Base-by-base conservation (phyloP, 352 stramenopile genomes). In the Phytophthora rubi region DNA sequence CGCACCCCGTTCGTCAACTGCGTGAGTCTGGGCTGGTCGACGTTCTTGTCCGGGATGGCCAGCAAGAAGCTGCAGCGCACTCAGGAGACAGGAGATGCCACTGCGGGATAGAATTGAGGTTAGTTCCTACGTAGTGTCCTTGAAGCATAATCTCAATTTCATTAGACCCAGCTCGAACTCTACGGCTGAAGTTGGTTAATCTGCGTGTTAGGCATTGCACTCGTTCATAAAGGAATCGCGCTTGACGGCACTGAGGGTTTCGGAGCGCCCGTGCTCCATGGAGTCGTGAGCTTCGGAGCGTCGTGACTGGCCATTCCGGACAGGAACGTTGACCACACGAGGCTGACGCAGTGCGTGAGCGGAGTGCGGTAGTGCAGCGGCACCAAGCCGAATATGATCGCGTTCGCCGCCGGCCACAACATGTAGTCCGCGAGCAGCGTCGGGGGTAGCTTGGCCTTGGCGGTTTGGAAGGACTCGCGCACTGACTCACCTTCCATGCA, bases 1-100 rank as follows among this genome's bases (percentile, higher is more conserved):
- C 79, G 81, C 6, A 76, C 80, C n/a, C 79, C 83, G 1, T 86
- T 84, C 60, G 75, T 74, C 53, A 86, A 85, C 64, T 83, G 76
- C 55, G 76, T 86, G 39, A 86, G 73, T 37, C 72, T 87, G 47
- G 74, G 73, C 0, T 87, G 81, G 79, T 86, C 76, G 18, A 76
- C 73, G 10, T 86, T 80, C 65, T 64, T 88, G 44, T 87, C 80
- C 51, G 61, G 68, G 9, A 84, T 87, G 72, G 60, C 75, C 30
- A 87, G 62, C 72, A 79, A 75, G 39, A 59, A 59, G 47, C 30
- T 51, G 16, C 44, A 23, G 16, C 33, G 54, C 1, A 18, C 13
- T 7, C 2, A 53, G 4, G 21, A 59, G 12, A 18, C 55, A 2
- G 23, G 6, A 28, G 30, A 45, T 15, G 37, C 45, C 39, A 16